Conservation (phyloP, 805 yeast species). For the Zygosaccharomyces bisporus region DNA sequence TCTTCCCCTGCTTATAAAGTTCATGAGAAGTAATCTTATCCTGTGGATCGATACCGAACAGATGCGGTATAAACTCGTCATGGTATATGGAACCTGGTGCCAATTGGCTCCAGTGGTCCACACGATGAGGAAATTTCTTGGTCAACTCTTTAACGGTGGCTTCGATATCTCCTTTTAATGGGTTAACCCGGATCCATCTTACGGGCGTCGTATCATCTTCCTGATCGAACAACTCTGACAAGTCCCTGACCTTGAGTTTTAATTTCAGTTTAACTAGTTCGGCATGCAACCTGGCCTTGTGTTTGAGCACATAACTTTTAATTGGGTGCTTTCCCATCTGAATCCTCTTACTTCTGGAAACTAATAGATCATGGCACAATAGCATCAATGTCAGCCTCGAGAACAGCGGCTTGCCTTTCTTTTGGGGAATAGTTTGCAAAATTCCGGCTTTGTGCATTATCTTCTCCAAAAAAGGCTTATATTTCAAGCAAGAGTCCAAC, state of each 20-base stretch:
- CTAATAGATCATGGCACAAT: slow-evolving; percentile 74
- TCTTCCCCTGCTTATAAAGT: slow-evolving; percentile 67
- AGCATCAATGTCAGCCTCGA: slow-evolving; percentile 40
- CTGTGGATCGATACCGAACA: slow-evolving; percentile 78
- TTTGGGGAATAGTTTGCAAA: slow-evolving; percentile 44
- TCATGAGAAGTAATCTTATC: slow-evolving; percentile 65
- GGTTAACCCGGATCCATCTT: slow-evolving; percentile 76
- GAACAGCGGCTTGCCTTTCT: slow-evolving; percentile 48
- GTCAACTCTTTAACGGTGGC: slow-evolving; percentile 27
- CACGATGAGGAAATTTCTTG: slow-evolving; percentile 44
- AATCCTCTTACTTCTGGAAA: slow-evolving; percentile 73
- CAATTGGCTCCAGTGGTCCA: slow-evolving; percentile 41
- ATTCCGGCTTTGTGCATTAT: slow-evolving; percentile 67
- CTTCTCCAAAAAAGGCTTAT: slow-evolving; percentile 56
- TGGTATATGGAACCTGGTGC: slow-evolving; percentile 58
- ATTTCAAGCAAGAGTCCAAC: slow-evolving; percentile 71
- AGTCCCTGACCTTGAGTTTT: slow-evolving; percentile 57
- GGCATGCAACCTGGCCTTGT: slow-evolving; percentile 77
- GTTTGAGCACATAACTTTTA: slow-evolving; percentile 73
- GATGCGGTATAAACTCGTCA: slow-evolving; percentile 69
- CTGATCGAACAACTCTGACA: slow-evolving; percentile 51
- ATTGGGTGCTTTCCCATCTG: slow-evolving; percentile 86
- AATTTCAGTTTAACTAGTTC: slow-evolving; percentile 77
- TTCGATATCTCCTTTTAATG: slow-evolving; percentile 43
- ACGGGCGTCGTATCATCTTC: slow-evolving; percentile 63